Conservation (phyloP, 768 basidiomycete species). For the Russula sp. region DNA sequence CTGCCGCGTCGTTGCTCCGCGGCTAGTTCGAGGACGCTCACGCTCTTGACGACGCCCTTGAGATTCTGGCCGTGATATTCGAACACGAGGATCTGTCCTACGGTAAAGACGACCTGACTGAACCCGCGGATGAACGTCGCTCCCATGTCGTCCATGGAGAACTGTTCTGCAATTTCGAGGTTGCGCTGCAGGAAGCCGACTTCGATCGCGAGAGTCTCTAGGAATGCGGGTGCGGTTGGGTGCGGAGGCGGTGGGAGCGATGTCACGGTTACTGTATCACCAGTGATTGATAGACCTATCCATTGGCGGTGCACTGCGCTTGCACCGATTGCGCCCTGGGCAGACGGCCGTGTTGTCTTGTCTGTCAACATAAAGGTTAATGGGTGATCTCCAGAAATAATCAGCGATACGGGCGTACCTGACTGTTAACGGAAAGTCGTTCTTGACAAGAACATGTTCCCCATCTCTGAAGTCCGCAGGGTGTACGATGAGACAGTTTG, state of each 20-base stretch:
- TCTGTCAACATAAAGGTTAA: conserved; percentile 40
- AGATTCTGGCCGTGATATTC: conserved; percentile 87
- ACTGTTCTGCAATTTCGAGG: conserved; percentile 60
- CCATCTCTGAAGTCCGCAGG: conserved; percentile 70
- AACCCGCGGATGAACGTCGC: conserved; percentile 72
- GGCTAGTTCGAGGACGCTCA: conserved; percentile 59
- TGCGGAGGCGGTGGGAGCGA: conserved; percentile 48
- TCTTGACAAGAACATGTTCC: conserved; percentile 75
- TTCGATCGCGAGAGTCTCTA: conserved; percentile 80
- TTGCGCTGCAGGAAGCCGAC: conserved; percentile 59
- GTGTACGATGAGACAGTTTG: conserved; percentile 79
- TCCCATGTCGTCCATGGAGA: conserved; percentile 84
- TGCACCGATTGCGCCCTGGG: conserved; percentile 69
- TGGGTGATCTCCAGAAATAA: background rate
- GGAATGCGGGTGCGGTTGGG: conserved; percentile 53
- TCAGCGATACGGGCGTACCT: conserved; percentile 47
- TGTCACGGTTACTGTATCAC: conserved; percentile 73
- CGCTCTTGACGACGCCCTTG: conserved; percentile 61
- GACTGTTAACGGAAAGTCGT: conserved; percentile 65
- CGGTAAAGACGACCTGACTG: conserved; percentile 64
- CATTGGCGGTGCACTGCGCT: conserved; percentile 81
- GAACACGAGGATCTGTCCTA: conserved; percentile 70
- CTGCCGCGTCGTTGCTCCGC: conserved; percentile 54
- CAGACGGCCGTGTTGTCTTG: conserved; percentile 79
- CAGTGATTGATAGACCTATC: conserved; percentile 77